These are phyloP conservation scores for Diplodia seriata DNA, from an alignment of 2,329 filamentous ascomycete species.

Conservation along the genomic window DNA sequence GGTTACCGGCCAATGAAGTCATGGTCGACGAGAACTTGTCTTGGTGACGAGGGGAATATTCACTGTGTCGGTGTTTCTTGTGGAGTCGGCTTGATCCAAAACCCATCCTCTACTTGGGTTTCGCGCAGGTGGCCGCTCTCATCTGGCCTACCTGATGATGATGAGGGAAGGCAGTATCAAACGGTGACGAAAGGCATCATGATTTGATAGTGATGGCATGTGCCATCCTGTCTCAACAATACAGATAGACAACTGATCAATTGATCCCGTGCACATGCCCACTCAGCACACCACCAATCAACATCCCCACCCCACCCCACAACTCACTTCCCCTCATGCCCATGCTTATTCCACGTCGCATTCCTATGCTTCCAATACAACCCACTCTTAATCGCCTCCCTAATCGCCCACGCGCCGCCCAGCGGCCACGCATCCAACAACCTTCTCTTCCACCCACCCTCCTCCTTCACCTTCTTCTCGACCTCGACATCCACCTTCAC, in stretches of 20 bases:
- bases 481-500: constrained; percentile 55
- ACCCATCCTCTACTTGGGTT: neutral
- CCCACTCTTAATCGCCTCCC: constrained; percentile 47
- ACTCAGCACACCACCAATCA: neutral
- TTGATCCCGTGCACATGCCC: neutral
- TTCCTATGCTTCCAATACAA: constrained; percentile 47
- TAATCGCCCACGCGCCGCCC: constrained; percentile 48
- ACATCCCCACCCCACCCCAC: too few species aligned
- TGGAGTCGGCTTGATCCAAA: too few species aligned
- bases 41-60: too few species aligned
- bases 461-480: constrained; percentile 15
- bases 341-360: constrained; percentile 44
- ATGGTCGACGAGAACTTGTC: too few species aligned
- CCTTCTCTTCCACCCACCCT: constrained; percentile 26
- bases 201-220: neutral
- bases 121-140: neutral
- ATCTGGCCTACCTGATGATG: neutral
- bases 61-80: neutral
- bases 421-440: constrained; percentile 44
- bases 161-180: neutral
- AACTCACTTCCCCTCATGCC: neutral
- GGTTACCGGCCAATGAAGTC: too few species aligned
- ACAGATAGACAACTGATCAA: neutral
- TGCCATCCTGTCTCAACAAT: neutral
- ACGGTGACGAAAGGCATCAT: neutral